A percentile compares a stretch with the other conserved stretches of the same genome.
phyloP scores from a whole-genome alignment of 257 asterid genomes.

The Solanum pinnatisectum region DNA sequence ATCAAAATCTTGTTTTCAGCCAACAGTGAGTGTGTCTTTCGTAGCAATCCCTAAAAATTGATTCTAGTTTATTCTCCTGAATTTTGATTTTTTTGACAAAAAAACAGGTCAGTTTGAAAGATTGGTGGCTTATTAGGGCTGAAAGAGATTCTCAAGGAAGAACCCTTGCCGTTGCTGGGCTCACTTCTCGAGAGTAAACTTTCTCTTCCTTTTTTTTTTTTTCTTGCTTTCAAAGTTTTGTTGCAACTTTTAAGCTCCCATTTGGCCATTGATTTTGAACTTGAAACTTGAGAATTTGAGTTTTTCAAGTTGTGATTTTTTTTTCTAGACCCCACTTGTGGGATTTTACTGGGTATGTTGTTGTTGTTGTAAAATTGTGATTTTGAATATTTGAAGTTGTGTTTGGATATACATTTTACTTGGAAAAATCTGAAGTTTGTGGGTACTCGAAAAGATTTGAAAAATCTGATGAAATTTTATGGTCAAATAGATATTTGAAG shows the following conservation, averaged over 20 bases:
- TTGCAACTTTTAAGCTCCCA: background rate
- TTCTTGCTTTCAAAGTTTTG: background rate
- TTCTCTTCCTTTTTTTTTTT: background rate
- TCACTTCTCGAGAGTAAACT: conserved; percentile 32
- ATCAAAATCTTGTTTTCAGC: conserved; percentile 30
- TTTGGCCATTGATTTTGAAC: background rate
- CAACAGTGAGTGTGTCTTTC: conserved; percentile 26
- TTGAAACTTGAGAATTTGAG: background rate
- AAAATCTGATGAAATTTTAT: background rate
- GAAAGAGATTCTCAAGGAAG: conserved; percentile 30
- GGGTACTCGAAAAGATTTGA: background rate
- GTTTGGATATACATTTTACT: background rate
- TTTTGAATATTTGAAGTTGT: background rate
- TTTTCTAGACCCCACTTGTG: background rate
- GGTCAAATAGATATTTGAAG: background rate
- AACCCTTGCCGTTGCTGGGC: conserved; percentile 54
- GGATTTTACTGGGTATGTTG: background rate
- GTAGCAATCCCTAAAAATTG: background rate
- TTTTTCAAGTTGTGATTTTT: background rate
- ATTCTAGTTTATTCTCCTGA: background rate
- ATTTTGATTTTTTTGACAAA: background rate
- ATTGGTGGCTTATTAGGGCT: conserved; percentile 72
- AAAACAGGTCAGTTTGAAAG: conserved; percentile 43
- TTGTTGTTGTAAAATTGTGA: background rate
- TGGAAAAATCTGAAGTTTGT: background rate